A percentile compares a stretch with the other conserved stretches of the same genome.
These are phyloP conservation scores for Colletotrichum plurivorum DNA, from an alignment of 2,329 filamentous ascomycete species.

Conservation along the genomic window DNA sequence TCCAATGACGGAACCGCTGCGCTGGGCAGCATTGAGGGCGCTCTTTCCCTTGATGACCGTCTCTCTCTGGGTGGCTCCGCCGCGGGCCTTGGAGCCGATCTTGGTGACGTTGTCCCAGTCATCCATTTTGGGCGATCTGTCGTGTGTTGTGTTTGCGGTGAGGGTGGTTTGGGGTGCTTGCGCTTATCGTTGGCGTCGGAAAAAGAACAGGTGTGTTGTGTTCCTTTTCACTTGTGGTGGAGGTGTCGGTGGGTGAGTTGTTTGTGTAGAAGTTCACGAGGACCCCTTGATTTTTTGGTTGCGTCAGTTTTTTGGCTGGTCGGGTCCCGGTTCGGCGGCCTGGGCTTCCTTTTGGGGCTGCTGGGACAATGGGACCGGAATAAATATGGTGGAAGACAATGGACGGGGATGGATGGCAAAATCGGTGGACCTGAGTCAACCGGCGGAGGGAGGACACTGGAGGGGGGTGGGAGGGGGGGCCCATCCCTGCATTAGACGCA, in stretches of 20 bases:
- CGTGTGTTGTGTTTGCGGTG: conserved; percentile 20
- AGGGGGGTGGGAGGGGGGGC: conserved; percentile 35
- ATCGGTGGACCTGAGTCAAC: conserved; percentile 47
- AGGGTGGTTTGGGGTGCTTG: not conserved
- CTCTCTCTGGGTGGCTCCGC: conserved; percentile 79
- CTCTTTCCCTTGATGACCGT: conserved; percentile 88
- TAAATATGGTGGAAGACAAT: conserved; percentile 43
- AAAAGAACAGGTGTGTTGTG: conserved; percentile 20
- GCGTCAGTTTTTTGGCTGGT: conserved; percentile 33
- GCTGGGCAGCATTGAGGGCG: conserved; percentile 90
- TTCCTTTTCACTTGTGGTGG: conserved; percentile 31
- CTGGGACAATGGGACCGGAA: conserved; percentile 29
- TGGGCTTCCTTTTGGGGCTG: conserved; percentile 9
- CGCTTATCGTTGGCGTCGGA: not conserved
- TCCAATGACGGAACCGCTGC: conserved; percentile 79
- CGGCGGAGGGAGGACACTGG: conserved; percentile 44
- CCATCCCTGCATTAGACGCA: conserved; percentile 37
- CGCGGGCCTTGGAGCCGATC: conserved; percentile 89
- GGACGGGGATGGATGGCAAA: conserved; percentile 48
- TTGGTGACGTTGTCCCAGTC: conserved; percentile 94
- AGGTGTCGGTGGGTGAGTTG: conserved; percentile 33
- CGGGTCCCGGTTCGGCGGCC: conserved; percentile 17
- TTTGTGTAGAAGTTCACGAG: conserved; percentile 6
- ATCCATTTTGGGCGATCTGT: conserved; percentile 70
- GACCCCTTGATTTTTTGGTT: conserved; percentile 19